These are phyloP conservation scores for Phialocephala sp. DNA, from an alignment of 2,329 filamentous ascomycete genomes.

Conservation along the genomic window DNA sequence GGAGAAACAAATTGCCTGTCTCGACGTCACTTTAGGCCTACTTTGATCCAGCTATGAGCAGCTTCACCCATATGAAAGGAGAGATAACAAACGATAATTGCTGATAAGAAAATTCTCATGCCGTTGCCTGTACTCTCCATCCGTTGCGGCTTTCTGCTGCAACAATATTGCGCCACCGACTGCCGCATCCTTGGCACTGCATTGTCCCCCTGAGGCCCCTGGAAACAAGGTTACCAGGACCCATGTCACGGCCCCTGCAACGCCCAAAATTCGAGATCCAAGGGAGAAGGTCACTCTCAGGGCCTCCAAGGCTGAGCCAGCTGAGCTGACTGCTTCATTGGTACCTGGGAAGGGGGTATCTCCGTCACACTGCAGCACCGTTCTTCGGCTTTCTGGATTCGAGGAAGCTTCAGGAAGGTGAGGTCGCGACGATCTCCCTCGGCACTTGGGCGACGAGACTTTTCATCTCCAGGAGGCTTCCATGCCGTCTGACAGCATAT, in stretches of 20 bases:
- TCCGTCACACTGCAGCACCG: neutral
- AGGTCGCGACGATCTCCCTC: neutral
- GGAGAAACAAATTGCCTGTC: neutral
- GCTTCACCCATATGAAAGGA: neutral
- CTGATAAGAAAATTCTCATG: slow-evolving; percentile 9
- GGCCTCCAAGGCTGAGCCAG: neutral
- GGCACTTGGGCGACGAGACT: neutral
- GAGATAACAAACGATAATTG: neutral
- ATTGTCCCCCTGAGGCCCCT: neutral
- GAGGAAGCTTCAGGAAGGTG: neutral
- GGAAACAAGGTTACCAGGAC: neutral
- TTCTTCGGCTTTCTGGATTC: neutral
- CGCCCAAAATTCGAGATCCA: neutral
- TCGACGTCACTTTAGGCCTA: neutral
- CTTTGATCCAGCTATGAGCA: slow-evolving; percentile 5
- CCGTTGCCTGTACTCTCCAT: neutral
- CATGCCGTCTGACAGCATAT: neutral
- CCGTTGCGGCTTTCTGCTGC: neutral
- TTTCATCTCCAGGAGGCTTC: neutral
- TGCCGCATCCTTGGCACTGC: neutral
- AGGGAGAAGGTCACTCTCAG: neutral
- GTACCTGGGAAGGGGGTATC: neutral
- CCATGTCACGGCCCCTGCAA: neutral
- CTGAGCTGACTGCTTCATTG: neutral
- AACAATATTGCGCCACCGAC: neutral